Evolutionary conservation across 768 basidiomycete genomes (phyloP).

Genomic region (Auricularia auricula-judae): DNA sequence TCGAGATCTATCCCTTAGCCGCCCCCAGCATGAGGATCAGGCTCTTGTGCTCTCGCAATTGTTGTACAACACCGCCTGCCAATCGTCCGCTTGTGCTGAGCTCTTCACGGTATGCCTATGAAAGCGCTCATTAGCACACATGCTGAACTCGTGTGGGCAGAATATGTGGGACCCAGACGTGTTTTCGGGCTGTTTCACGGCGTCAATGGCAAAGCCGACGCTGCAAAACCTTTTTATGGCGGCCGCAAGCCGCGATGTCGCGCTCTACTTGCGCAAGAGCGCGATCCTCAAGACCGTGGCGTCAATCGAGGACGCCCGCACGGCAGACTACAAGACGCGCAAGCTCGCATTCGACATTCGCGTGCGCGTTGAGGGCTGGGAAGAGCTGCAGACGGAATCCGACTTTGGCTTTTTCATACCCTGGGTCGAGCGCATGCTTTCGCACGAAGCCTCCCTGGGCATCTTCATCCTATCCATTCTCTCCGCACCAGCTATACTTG

Average conservation of each 20-base stretch:
- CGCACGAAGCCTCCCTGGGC: constrained; percentile 6
- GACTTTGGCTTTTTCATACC: neutral
- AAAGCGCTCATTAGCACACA: neutral
- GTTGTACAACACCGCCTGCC: constrained; percentile 53
- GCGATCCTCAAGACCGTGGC: neutral
- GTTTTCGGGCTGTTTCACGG: constrained; percentile 39
- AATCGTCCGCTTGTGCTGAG: constrained; percentile 37
- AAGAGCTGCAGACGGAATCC: neutral
- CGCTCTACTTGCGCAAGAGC: neutral
- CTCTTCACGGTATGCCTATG: constrained; percentile 36
- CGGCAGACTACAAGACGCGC: no score
- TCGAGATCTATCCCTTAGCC: neutral
- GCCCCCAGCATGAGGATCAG: constrained; percentile 37
- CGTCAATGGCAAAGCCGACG: constrained; percentile 31
- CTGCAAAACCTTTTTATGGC: constrained; percentile 25
- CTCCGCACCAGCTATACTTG: neutral
- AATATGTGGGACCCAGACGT: neutral
- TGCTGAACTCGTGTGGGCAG: neutral
- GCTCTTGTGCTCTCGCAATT: constrained; percentile 52
- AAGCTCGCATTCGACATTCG: neutral
- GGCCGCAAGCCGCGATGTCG: neutral
- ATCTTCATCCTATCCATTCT: constrained; percentile 5
- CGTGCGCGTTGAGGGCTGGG: neutral
- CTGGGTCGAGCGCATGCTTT: neutral
- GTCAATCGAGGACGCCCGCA: neutral